These are phyloP conservation scores for Wilcoxina mikolae DNA, from an alignment of 495 filamentous ascomycete species.

Conservation along the genomic window DNA sequence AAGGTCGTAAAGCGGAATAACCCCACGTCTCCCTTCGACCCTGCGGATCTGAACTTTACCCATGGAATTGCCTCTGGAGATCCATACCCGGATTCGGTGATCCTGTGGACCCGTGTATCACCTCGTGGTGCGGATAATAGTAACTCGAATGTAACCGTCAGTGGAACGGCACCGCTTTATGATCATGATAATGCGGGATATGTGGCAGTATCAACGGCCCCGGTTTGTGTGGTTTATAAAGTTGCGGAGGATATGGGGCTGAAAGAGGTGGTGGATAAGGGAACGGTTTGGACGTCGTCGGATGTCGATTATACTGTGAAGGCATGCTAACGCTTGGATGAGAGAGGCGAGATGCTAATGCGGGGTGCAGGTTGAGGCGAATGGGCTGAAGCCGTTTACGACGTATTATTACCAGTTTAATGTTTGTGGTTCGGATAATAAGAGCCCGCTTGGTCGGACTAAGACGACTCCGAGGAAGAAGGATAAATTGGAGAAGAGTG, in stretches of 20 bases:
- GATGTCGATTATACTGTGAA: constrained; percentile 60
- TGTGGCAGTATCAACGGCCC: constrained; percentile 38
- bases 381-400: constrained; percentile 41
- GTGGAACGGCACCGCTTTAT: constrained; percentile 38
- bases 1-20: constrained; percentile 30
- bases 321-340: constrained; percentile 24
- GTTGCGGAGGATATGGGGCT: constrained; percentile 33
- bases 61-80: constrained; percentile 59
- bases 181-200: constrained; percentile 41
- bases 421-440: constrained; percentile 36
- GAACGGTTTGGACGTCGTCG: constrained; percentile 45
- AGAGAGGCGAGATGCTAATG: not conserved
- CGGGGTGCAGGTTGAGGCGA: constrained; percentile 40
- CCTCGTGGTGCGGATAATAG: constrained; percentile 38
- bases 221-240: constrained; percentile 47
- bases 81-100: constrained; percentile 47
- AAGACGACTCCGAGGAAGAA: constrained; percentile 38
- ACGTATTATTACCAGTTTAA: constrained; percentile 47
- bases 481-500: constrained; percentile 30
- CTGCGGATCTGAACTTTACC: constrained; percentile 45
- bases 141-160: constrained; percentile 40
- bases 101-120: constrained; percentile 54
- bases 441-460: constrained; percentile 38
- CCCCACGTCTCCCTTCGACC: constrained; percentile 29
- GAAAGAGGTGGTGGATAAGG: constrained; percentile 32